Base-by-base conservation (phyloP, 306 rosid species). In the Begonia fuchsioides region DNA sequence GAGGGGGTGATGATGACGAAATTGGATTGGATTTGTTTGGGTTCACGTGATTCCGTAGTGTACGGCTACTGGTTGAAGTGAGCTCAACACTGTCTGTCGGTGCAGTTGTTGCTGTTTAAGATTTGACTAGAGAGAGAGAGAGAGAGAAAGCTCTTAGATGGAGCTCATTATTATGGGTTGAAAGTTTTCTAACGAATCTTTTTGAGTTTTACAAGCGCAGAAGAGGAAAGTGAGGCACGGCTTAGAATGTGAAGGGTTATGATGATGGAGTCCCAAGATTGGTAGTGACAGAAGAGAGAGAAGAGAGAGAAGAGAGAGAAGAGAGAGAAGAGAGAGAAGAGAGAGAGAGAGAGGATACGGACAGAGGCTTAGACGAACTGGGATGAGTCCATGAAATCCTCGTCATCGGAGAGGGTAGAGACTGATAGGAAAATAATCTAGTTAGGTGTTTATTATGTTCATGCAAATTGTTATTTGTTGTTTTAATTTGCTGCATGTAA, bases 321-420 rank as follows among this genome's bases (percentile, higher is more conserved):
- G 35, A 26, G 35, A 20, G 32, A 67, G 77, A 86, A 86, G 96
- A 86, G 83, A 81, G 88, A 70, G 85, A n/a, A n/a, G 73, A 26
- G 35, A 26, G 17, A 3, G 26, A 4, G 35, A 26, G 35, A 26
- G 35, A n/a, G n/a, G n/a, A n/a, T n/a, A n/a, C n/a, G n/a, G n/a
- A n/a, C n/a, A n/a, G n/a, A n/a, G n/a, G n/a, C n/a, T n/a, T n/a
- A n/a, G n/a, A n/a, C n/a, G n/a, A n/a, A n/a, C n/a, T n/a, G n/a
- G n/a, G n/a, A n/a, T n/a, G n/a, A n/a, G n/a, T n/a, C n/a, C n/a
- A n/a, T n/a, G 5, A 51, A 61, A 52, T 68, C 96, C 96, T 82
- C 96, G 96, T 87, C 94, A 87, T 87, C 96, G 96, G 96, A 77
- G 96, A 76, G 76, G 79, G 72, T 86, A 72, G 81, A 82, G 79